Evolutionary conservation across 768 basidiomycete species (phyloP), one percentile per base, ranked within the genome.

Genomic region (Coprinopsis strossmayeri): DNA sequence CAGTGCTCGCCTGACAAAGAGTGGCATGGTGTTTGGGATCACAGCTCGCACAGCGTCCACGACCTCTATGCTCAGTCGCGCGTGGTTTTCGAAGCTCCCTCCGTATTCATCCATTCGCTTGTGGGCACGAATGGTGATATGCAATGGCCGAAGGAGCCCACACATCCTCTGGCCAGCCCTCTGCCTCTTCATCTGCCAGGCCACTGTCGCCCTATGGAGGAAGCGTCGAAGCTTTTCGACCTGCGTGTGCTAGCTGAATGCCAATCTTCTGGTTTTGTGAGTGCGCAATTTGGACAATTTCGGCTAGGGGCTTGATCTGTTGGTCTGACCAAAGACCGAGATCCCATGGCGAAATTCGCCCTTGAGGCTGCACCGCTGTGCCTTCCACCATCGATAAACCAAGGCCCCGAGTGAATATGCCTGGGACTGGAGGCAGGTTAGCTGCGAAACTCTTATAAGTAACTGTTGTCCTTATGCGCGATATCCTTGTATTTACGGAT

Each of bases 161-260:
- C 17, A 84, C 79, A 55, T 75, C 51, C 11, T 74, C 68, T 0
- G 74, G 72, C 74, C 74, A 77, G 12, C 81, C 81, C n/a, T 70
- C 71, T 3, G 59, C 58, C 10, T 63, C 64, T 35, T 64, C 63
- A 1, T 61, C 54, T 3, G 75, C 76, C 11, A 56, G 45, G 11
- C 61, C 15, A 25, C 23, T 37, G 1, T 57, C 46, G 25, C 84
- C 58, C 82, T 83, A 89, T 0, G 84, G 82, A 1, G 79, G 74
- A 15, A 76, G 61, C 0, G 73, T 80, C 7, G 79, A 81, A 0
- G 78, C 84, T 61, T 89, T 90, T 15, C 87, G 71, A 0, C 88
- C 87, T 0, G 85, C 83, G 53, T 91, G 87, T 0, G 75, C 81
- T 15, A 90, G 74, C 55, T 91, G 89, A 46, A 89, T 81, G 7